Evolutionary conservation across 805 yeast genomes (phyloP).

Genomic region (Metschnikowia henanensis): DNA sequence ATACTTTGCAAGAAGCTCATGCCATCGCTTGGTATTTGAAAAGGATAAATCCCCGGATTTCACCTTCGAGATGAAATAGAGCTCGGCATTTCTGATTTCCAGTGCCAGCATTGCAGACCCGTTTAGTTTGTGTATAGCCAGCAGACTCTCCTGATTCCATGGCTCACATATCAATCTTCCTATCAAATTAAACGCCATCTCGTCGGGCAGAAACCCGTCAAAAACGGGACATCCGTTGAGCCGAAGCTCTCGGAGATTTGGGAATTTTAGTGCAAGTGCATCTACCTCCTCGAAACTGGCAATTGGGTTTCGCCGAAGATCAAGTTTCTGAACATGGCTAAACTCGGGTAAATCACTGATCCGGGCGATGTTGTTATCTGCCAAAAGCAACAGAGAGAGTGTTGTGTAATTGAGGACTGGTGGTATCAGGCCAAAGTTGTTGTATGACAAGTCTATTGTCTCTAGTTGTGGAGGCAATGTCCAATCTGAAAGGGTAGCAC

Average conservation of each 20-base stretch:
- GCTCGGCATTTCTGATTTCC: slow-evolving; percentile 64
- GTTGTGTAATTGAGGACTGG: background rate
- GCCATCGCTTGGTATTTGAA: slow-evolving; percentile 41
- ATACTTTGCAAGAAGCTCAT: slow-evolving; percentile 37
- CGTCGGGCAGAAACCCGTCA: slow-evolving; percentile 27
- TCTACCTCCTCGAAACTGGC: slow-evolving; percentile 51
- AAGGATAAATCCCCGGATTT: slow-evolving; percentile 23
- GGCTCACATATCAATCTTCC: slow-evolving; percentile 40
- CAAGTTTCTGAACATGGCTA: slow-evolving; percentile 30
- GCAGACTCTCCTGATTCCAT: background rate
- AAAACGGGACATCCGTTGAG: slow-evolving; percentile 56
- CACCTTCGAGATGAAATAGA: slow-evolving; percentile 60
- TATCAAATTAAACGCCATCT: slow-evolving; percentile 38
- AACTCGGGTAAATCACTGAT: background rate
- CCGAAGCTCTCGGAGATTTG: slow-evolving; percentile 45
- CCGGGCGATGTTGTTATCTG: slow-evolving; percentile 11
- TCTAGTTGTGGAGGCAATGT: slow-evolving; percentile 3
- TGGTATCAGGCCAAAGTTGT: slow-evolving; percentile 28
- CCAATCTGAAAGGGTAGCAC: slow-evolving; percentile 16
- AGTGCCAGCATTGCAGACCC: slow-evolving; percentile 50
- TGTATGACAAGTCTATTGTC: slow-evolving; percentile 38
- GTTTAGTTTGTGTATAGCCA: slow-evolving; percentile 40
- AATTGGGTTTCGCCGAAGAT: slow-evolving; percentile 53
- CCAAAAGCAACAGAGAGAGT: slow-evolving; percentile 3
- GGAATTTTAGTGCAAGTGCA: slow-evolving; percentile 33